These are phyloP conservation scores for Collybia nuda DNA, from an alignment of 768 basidiomycete genomes.

Conservation along the genomic window DNA sequence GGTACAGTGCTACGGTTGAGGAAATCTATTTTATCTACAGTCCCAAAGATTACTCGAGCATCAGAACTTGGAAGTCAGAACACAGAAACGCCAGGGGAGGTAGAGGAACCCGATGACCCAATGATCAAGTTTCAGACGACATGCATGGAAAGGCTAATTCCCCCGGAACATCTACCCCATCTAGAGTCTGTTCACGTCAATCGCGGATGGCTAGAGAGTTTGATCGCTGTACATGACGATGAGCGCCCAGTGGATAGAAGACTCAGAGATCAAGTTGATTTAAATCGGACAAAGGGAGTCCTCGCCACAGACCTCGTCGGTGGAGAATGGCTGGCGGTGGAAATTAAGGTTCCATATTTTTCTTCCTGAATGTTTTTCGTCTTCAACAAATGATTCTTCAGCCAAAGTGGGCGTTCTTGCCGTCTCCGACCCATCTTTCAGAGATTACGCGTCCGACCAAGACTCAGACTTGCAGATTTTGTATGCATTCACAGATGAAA, in stretches of 20 bases:
- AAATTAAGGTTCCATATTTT: conserved; percentile 76
- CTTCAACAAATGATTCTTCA: conserved; percentile 23
- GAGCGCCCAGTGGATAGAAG: conserved; percentile 59
- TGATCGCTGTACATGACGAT: conserved; percentile 46
- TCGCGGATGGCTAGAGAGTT: conserved; percentile 55
- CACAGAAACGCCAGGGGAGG: not conserved
- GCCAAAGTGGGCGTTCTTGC: conserved; percentile 99
- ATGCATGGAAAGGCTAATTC: conserved; percentile 68
- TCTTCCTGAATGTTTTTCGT: not conserved
- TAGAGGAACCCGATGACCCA: conserved; percentile 36
- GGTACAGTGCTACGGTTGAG: conserved; percentile 77
- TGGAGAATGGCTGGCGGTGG: conserved; percentile 65
- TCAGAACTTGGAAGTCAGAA: not conserved
- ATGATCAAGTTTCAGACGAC: conserved; percentile 55
- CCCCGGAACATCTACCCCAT: conserved; percentile 55
- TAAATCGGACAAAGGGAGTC: conserved; percentile 51
- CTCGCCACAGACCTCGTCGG: conserved; percentile 83
- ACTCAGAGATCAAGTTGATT: conserved; percentile 59
- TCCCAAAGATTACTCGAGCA: not conserved
- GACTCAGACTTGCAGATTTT: conserved; percentile 79
- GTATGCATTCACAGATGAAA: conserved; percentile 77
- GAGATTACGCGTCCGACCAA: conserved; percentile 57
- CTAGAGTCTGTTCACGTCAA: conserved; percentile 51
- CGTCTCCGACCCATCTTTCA: conserved; percentile 61
- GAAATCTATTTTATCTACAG: conserved; percentile 41